Conservation (phyloP, 139 green algal genomes). For the Chlamydomonas sp. region DNA sequence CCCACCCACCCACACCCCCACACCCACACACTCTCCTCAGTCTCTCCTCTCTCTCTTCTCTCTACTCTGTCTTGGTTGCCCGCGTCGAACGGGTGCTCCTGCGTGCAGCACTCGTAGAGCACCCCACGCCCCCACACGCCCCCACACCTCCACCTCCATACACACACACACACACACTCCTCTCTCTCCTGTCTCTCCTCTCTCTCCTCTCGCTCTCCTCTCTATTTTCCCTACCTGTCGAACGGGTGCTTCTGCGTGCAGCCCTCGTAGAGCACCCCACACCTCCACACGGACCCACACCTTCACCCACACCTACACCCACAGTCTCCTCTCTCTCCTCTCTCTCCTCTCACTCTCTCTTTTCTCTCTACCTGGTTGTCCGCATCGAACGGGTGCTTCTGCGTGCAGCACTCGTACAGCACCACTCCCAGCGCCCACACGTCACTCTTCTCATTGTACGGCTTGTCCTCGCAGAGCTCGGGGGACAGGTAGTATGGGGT, state of each 20-base stretch:
- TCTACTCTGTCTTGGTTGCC: conserved; percentile 44
- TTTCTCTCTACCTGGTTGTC: conserved; percentile 46
- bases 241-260: conserved; percentile 57
- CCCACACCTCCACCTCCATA: no score
- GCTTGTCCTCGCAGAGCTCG: conserved; percentile 68
- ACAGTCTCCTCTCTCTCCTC: no score
- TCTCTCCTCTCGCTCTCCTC: no score
- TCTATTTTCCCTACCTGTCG: no score
- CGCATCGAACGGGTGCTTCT: conserved; percentile 59
- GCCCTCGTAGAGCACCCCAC: conserved; percentile 57
- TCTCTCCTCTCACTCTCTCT: no score
- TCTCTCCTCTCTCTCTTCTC: background rate
- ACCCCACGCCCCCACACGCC: conserved; percentile 41
- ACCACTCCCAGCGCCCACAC: conserved; percentile 61
- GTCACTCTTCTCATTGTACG: conserved; percentile 61
- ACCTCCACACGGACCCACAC: no score
- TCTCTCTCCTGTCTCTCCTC: no score
- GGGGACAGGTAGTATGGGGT: conserved; percentile 55
- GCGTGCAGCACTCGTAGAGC: conserved; percentile 58
- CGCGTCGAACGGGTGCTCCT: conserved; percentile 56
- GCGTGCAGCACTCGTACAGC: conserved; percentile 61
- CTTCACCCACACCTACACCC: no score
- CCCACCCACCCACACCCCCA: no score
- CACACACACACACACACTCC: no score
- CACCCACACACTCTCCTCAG: no score